Percentiles rank a stretch among this genome's conserved stretches.
Conservation (phyloP, 176 grass and related monocot genomes). For the Poa pratensis region DNA sequence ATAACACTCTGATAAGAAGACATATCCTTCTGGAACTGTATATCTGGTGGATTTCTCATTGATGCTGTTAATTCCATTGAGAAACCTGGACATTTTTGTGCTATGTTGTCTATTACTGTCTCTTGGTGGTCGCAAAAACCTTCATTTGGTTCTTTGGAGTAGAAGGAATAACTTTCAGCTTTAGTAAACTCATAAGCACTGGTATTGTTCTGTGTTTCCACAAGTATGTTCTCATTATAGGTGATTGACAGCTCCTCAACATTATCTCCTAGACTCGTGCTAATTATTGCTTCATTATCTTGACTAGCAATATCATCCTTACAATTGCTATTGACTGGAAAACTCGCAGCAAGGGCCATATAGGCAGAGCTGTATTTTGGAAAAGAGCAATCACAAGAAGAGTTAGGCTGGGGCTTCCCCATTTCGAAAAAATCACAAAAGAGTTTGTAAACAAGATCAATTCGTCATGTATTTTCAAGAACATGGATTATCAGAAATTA, state of each 20-base stretch:
- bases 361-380: conserved; percentile 76
- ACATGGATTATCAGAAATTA: background rate
- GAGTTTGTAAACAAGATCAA: conserved; percentile 6
- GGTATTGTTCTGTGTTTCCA: conserved; percentile 29
- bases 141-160: conserved; percentile 36
- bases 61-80: conserved; percentile 34
- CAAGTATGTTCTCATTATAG: conserved; percentile 27
- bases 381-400: conserved; percentile 35
- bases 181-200: conserved; percentile 38
- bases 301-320: conserved; percentile 44
- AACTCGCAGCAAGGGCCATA: conserved; percentile 80
- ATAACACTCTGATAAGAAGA: conserved; percentile 45
- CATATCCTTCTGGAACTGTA: conserved; percentile 47
- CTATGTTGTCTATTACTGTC: conserved; percentile 45
- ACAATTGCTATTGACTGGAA: conserved; percentile 46
- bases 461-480: conserved; percentile 16
- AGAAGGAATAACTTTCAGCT: conserved; percentile 22
- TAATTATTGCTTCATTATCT: conserved; percentile 46
- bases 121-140: conserved; percentile 32
- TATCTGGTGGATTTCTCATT: conserved; percentile 28
- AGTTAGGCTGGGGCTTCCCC: background rate
- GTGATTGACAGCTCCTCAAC: conserved; percentile 42
- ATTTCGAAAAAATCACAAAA: conserved; percentile 1
- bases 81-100: conserved; percentile 28
- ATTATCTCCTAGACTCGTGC: conserved; percentile 29